These are phyloP conservation scores for Colletotrichum endophyticum DNA, from an alignment of 2,329 filamentous ascomycete genomes.

Conservation along the genomic window DNA sequence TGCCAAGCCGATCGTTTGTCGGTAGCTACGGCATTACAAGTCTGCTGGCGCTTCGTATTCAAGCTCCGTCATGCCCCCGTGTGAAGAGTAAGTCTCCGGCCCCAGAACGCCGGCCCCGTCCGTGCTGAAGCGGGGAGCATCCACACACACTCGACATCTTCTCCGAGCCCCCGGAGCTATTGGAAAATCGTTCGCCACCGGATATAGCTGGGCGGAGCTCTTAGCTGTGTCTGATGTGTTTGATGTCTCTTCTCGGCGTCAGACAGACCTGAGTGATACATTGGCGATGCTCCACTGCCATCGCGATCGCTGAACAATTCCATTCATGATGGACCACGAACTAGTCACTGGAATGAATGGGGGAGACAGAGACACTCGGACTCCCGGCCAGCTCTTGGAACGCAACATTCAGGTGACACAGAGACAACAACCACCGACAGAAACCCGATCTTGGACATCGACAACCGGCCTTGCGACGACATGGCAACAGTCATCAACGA, in stretches of 20 bases:
- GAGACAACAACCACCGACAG: background rate
- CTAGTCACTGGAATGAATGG: background rate
- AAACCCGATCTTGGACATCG: background rate
- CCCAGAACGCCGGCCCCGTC: conserved; percentile 7
- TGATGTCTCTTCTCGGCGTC: background rate
- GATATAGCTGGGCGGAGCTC: background rate
- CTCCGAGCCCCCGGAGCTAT: background rate
- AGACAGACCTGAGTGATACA: background rate
- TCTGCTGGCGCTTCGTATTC: background rate
- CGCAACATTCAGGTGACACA: background rate
- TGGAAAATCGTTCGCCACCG: background rate
- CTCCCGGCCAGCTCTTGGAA: background rate
- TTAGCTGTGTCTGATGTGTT: background rate
- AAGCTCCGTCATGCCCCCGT: background rate
- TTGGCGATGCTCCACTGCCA: background rate
- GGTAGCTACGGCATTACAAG: background rate
- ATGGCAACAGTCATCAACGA: background rate
- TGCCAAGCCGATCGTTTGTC: background rate
- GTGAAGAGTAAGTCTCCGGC: background rate
- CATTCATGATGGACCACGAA: background rate
- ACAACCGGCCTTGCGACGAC: background rate
- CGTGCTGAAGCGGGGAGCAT: background rate
- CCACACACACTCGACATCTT: background rate
- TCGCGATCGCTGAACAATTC: background rate
- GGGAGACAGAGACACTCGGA: background rate